Evolutionary conservation across 140 eudicot species (phyloP).

Genomic region (Anethum foeniculum): DNA sequence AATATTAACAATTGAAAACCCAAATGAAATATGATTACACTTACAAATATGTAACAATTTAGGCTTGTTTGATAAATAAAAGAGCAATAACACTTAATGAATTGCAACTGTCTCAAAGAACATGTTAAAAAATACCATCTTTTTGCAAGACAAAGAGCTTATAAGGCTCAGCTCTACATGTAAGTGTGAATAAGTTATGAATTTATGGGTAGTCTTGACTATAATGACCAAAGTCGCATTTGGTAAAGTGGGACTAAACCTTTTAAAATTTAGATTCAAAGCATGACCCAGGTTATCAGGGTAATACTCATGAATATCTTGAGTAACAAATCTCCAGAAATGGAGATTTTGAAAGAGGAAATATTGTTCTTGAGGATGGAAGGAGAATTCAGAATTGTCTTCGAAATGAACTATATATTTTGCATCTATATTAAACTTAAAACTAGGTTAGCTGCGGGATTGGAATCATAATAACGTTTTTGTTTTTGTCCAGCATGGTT

Average conservation of each 20-base stretch:
- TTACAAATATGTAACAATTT: neutral
- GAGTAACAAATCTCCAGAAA: neutral
- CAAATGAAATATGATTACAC: neutral
- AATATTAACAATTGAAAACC: neutral
- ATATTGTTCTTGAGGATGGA: too few species aligned
- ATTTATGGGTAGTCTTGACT: neutral
- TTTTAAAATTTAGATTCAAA: too few species aligned
- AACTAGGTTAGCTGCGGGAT: neutral
- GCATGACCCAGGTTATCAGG: neutral
- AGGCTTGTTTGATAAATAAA: neutral
- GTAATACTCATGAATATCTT: neutral
- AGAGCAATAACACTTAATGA: neutral
- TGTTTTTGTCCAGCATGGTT: neutral
- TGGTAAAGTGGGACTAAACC: neutral
- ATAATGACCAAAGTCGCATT: neutral
- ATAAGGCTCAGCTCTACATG: neutral
- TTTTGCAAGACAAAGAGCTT: neutral
- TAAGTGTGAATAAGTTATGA: neutral
- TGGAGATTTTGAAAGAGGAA: neutral
- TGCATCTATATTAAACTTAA: neutral
- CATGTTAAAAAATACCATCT: neutral
- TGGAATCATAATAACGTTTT: neutral
- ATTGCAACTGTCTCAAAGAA: neutral
- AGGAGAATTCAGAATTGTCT: neutral
- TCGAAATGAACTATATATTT: too few species aligned